These are phyloP conservation scores for Hondaea fermentalgiana DNA, from an alignment of 108 stramenopile genomes.

Conservation along the genomic window DNA sequence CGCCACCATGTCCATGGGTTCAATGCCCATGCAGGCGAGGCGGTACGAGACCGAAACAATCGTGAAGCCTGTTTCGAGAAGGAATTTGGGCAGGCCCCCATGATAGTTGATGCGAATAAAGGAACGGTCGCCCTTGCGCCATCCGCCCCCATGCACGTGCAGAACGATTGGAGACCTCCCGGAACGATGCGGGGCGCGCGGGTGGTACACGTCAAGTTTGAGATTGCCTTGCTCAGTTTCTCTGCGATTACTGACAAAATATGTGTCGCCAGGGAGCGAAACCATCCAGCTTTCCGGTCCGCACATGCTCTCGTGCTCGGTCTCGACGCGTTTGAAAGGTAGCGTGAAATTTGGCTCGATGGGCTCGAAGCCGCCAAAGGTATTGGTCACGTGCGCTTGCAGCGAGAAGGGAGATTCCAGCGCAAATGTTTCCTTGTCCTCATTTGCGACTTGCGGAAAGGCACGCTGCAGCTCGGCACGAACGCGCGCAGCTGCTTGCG, in stretches of 20 bases:
- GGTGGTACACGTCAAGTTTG: neutral
- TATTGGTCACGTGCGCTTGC: neutral
- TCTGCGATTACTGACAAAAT: neutral
- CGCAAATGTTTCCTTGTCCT: neutral
- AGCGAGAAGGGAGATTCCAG: neutral
- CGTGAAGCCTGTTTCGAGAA: neutral
- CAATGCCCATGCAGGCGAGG: neutral
- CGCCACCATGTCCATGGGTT: neutral
- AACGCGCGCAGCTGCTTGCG: no score
- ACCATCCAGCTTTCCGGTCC: neutral
- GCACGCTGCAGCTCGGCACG: neutral
- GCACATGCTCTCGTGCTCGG: neutral
- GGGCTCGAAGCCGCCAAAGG: neutral
- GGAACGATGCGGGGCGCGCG: neutral
- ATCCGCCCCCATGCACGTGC: neutral
- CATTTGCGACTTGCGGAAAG: neutral
- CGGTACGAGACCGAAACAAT: neutral
- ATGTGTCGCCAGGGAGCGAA: neutral
- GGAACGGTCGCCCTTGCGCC: neutral
- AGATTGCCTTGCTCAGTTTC: neutral
- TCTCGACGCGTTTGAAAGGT: neutral
- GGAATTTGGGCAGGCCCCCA: neutral
- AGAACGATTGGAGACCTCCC: neutral
- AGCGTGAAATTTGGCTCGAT: neutral
- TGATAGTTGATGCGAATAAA: neutral